Conservation (phyloP, 2,329 filamentous ascomycete genomes). For the Alternaria ethzedia region DNA sequence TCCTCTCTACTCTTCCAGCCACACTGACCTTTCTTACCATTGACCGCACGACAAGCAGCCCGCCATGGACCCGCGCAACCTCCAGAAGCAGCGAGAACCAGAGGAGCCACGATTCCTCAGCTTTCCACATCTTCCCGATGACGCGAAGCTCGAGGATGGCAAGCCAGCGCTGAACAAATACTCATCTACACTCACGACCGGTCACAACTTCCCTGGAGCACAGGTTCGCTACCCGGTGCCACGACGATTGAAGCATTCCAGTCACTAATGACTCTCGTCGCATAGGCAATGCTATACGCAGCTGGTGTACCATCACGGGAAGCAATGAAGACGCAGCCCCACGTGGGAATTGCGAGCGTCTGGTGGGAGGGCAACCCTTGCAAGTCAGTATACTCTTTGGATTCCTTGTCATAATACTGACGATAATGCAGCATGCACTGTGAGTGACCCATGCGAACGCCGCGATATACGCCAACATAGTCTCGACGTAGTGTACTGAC, state of each 20-base stretch:
- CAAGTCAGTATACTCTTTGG: constrained; percentile 67
- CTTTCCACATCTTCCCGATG: constrained; percentile 62
- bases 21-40: not conserved
- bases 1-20: not conserved
- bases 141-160: constrained; percentile 61
- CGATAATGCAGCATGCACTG: constrained; percentile 56
- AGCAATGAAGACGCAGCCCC: constrained; percentile 87
- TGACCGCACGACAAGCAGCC: not conserved
- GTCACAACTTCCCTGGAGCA: constrained; percentile 89
- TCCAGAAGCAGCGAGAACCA: constrained; percentile 44
- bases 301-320: constrained; percentile 84
- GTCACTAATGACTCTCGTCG: constrained; percentile 9
- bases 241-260: not conserved
- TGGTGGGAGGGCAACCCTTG: constrained; percentile 99
- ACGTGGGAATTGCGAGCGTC: constrained; percentile 88
- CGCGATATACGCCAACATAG: constrained; percentile 10
- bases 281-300: constrained; percentile 92
- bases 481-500: constrained; percentile 24
- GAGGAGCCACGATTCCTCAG: constrained; percentile 59
- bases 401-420: constrained; percentile 29
- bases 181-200: constrained; percentile 80
- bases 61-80: constrained; percentile 47
- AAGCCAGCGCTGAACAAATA: constrained; percentile 79
- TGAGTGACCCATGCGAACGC: constrained; percentile 32
- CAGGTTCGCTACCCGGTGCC: constrained; percentile 63